Evolutionary conservation across 1,139 yeast species (phyloP).

Genomic region (Pichia inconspicua): DNA sequence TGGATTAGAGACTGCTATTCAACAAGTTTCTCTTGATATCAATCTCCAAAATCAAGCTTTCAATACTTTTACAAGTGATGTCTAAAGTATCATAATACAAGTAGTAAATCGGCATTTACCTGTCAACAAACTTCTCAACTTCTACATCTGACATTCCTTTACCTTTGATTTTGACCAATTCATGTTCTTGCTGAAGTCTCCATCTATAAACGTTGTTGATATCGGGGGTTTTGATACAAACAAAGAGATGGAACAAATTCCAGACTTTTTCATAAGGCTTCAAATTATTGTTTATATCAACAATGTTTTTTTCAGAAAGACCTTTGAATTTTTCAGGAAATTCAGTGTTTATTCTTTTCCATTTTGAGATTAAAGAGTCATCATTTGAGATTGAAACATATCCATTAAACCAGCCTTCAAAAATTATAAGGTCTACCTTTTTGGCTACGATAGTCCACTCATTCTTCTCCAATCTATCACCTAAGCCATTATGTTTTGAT

Average conservation of each 20-base stretch:
- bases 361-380: slow-evolving; percentile 19
- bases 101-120: slow-evolving; percentile 83
- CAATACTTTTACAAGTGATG: slow-evolving; percentile 19
- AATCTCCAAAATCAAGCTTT: slow-evolving; percentile 28
- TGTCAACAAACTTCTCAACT: slow-evolving; percentile 59
- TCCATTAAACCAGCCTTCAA: slow-evolving; percentile 97
- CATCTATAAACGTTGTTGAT: slow-evolving; percentile 64
- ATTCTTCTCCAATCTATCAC: slow-evolving; percentile 51
- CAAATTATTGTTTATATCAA: slow-evolving; percentile 44
- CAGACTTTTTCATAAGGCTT: slow-evolving; percentile 48
- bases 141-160: slow-evolving; percentile 72
- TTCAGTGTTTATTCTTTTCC: slow-evolving; percentile 16
- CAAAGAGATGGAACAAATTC: slow-evolving; percentile 49
- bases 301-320: slow-evolving; percentile 23
- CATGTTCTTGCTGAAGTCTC: slow-evolving; percentile 83
- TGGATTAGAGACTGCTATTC: slow-evolving; percentile 4
- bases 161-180: slow-evolving; percentile 46
- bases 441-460: slow-evolving; percentile 31
- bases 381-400: slow-evolving; percentile 40
- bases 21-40: slow-evolving; percentile 26
- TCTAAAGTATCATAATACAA: slow-evolving; percentile 49
- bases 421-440: slow-evolving; percentile 55
- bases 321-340: slow-evolving; percentile 23
- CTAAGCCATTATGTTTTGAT: slow-evolving; percentile 62
- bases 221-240: slow-evolving; percentile 54